These are phyloP conservation scores for Neurospora sp. DNA, from an alignment of 495 filamentous ascomycete genomes.

Conservation along the genomic window DNA sequence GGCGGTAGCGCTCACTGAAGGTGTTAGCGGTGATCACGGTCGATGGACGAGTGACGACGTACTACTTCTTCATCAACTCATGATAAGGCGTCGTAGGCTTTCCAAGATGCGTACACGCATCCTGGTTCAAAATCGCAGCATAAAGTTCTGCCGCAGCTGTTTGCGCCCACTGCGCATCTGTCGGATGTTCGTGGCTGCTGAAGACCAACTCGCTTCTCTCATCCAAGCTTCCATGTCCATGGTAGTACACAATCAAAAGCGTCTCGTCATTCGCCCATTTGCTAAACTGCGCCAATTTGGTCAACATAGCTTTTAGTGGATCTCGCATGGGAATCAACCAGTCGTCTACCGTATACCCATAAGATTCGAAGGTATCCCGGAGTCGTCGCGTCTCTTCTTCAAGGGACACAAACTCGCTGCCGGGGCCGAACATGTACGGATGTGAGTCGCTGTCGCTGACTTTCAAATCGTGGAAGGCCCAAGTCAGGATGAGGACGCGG, in stretches of 20 bases:
- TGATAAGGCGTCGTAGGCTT: conserved; percentile 1
- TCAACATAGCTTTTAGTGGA: conserved; percentile 7
- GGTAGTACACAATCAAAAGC: conserved; percentile 24
- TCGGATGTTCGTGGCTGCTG: conserved; percentile 26
- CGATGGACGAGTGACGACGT: conserved; percentile 1
- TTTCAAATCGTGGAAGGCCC: conserved; percentile 23
- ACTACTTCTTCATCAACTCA: conserved; percentile 25
- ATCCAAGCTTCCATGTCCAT: conserved; percentile 24
- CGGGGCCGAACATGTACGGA: conserved; percentile 15
- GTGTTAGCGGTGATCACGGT: neutral
- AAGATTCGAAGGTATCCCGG: conserved; percentile 15
- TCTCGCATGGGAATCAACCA: conserved; percentile 20
- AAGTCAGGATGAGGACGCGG: conserved; percentile 22
- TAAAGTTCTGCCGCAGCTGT: conserved; percentile 24
- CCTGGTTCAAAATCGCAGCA: conserved; percentile 13
- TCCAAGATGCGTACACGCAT: conserved; percentile 8
- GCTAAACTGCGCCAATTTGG: conserved; percentile 14
- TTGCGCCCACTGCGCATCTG: conserved; percentile 18
- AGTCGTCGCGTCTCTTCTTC: conserved; percentile 24
- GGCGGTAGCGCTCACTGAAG: conserved; percentile 23
- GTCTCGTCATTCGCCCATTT: conserved; percentile 17
- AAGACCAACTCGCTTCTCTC: conserved; percentile 24
- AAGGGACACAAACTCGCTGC: conserved; percentile 18
- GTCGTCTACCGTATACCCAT: conserved; percentile 20
- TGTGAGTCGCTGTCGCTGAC: conserved; percentile 2